Evolutionary conservation across 1,284 basidiomycete species (phyloP).

Genomic region (Pyrrhoderma lamaoense): DNA sequence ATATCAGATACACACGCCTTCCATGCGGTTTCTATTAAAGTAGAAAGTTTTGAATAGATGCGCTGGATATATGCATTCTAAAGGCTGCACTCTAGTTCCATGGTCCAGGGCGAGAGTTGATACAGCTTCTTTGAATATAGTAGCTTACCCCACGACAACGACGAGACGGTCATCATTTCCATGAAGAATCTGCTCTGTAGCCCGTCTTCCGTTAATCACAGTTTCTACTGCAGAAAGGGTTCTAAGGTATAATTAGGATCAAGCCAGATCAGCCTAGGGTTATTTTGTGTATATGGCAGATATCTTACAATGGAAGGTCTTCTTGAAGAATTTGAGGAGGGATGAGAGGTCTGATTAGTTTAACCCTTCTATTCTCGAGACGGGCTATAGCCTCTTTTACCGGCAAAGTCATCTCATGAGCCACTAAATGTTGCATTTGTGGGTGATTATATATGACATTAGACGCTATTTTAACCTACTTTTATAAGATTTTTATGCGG

Average conservation of each 20-base stretch:
- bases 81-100: neutral
- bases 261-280: conserved; percentile 20
- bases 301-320: conserved; percentile 68
- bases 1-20: no score
- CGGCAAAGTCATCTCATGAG: conserved; percentile 41
- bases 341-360: conserved; percentile 78
- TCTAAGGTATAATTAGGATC: conserved; percentile 29
- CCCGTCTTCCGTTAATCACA: conserved; percentile 76
- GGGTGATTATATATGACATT: neutral
- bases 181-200: conserved; percentile 71
- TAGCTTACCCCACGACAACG: conserved; percentile 76
- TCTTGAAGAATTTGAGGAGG: conserved; percentile 91
- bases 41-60: neutral
- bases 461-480: neutral
- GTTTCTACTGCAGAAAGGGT: conserved; percentile 71
- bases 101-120: no score
- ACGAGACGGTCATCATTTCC: conserved; percentile 86
- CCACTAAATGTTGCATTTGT: conserved; percentile 28
- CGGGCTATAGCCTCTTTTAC: conserved; percentile 72
- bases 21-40: no score
- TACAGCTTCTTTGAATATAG: neutral
- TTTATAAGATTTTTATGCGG: neutral
- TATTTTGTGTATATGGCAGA: neutral
- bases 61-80: conserved; percentile 1
- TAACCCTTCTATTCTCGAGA: conserved; percentile 85